Conservation (phyloP, 164 flowering plant genomes). For the Platanus orientalis region DNA sequence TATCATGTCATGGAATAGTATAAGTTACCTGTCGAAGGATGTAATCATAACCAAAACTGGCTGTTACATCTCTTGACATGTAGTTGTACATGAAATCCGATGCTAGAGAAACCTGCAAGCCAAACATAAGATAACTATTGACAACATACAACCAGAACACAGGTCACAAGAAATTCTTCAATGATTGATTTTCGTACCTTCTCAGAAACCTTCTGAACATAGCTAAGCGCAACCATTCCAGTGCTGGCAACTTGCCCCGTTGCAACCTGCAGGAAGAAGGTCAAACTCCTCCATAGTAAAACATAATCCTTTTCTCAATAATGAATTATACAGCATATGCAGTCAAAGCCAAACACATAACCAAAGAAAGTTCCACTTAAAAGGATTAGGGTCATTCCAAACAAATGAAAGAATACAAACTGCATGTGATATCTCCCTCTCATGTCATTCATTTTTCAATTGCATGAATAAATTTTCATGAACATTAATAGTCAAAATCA, state of each 20-base stretch:
- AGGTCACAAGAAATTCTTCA: neutral
- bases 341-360: neutral
- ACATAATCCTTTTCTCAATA: neutral
- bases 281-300: neutral
- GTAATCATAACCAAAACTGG: constrained; percentile 94
- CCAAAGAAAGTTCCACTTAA: neutral
- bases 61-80: constrained; percentile 81
- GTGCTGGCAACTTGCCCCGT: constrained; percentile 91
- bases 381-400: neutral
- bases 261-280: constrained; percentile 59
- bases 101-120: constrained; percentile 78
- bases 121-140: neutral
- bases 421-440: neutral
- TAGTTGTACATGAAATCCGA: constrained; percentile 89
- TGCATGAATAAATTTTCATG: too few species aligned
- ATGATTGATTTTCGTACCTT: constrained; percentile 44
- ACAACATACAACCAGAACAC: neutral
- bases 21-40: constrained; percentile 82
- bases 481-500: too few species aligned
- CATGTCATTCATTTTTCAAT: too few species aligned
- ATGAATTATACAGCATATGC: neutral
- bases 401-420: neutral
- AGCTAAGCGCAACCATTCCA: constrained; percentile 83
- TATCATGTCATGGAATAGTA: too few species aligned
- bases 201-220: constrained; percentile 92